Base-by-base conservation (phyloP, 805 yeast genomes). In the Candida qinlingensis region DNA sequence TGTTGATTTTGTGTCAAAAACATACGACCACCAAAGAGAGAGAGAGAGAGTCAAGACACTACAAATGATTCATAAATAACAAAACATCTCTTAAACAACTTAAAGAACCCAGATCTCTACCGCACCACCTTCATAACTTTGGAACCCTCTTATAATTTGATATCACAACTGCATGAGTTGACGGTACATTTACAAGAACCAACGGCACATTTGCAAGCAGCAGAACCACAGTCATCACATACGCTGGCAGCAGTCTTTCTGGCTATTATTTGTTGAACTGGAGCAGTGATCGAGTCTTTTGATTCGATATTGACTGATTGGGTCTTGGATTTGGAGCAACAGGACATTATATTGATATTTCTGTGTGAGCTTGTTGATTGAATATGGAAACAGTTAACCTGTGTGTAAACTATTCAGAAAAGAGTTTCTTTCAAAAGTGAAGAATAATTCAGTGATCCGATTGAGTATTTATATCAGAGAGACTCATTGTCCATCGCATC, bases 171-270 rank as follows among this genome's bases (percentile, higher is more conserved):
- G 44, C 65, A 61, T 6, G 54, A 50, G 19, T 38, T 41, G n/a
- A 59, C 51, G 12, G 56, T 33, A 46, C 65, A 61, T 45, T 58
- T 53, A 51, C 65, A 61, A 30, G 47, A 37, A 40, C 55, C 61
- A 38, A 54, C 58, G 19, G 56, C 56, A 53, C 65, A 61, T 45
- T 56, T 61, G 45, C 65, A 61, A 30, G 58, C 40, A 11, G 62
- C 41, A 39, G 55, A 49, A 7, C 62, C 62, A 46, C 64, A 60
- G 31, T 54, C 47, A 5, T 50, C 41, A 45, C 61, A 58, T 40
- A 47, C 47, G n/a, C 52, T 48, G 29, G 60, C 60, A 41, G 62
- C 61, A 36, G 63, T 58, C 48, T 53, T 50, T 37, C 48, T 48
- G n/a, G 50, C 28, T 31, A 47, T 42, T 49, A 60, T 53, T 48